These are phyloP conservation scores for Pythium insidiosum DNA, from an alignment of 352 stramenopile species.

Conservation along the genomic window DNA sequence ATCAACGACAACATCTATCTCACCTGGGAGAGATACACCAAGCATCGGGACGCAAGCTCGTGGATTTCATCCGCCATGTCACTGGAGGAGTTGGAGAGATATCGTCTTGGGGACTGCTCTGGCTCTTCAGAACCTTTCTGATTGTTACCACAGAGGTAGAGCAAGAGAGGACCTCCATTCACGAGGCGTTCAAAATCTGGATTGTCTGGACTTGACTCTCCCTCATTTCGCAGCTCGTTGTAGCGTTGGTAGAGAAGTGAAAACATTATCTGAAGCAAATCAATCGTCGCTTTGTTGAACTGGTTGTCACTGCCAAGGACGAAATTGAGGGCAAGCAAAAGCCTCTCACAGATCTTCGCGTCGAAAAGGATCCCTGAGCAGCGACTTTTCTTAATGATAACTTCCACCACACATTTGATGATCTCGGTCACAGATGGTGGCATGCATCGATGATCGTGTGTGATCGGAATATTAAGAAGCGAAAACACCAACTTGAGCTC, in stretches of 20 bases:
- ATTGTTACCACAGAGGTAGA: conserved; percentile 5
- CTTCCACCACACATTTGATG: no score
- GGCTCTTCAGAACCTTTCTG: neutral
- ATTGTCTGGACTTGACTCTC: neutral
- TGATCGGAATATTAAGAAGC: no score
- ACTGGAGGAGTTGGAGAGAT: neutral
- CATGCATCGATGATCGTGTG: no score
- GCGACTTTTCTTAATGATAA: no score
- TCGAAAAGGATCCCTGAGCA: no score
- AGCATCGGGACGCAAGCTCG: conserved; percentile 39
- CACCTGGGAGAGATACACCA: conserved; percentile 62
- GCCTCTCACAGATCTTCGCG: conserved; percentile 4
- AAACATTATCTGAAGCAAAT: conserved; percentile 13
- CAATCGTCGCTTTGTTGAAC: neutral
- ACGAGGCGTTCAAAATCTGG: conserved; percentile 8
- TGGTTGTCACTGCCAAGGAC: no score
- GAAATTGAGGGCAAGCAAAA: conserved; percentile 12
- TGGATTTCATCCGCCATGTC: conserved; percentile 12
- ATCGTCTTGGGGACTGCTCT: neutral
- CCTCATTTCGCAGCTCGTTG: conserved; percentile 8
- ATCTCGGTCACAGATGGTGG: no score
- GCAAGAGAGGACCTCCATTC: neutral
- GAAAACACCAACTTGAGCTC: no score
- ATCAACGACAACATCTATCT: no score
- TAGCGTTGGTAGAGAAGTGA: conserved; percentile 9